These are phyloP conservation scores for Ophiostoma pallidulum DNA, from an alignment of 2,329 filamentous ascomycete genomes.

Conservation along the genomic window DNA sequence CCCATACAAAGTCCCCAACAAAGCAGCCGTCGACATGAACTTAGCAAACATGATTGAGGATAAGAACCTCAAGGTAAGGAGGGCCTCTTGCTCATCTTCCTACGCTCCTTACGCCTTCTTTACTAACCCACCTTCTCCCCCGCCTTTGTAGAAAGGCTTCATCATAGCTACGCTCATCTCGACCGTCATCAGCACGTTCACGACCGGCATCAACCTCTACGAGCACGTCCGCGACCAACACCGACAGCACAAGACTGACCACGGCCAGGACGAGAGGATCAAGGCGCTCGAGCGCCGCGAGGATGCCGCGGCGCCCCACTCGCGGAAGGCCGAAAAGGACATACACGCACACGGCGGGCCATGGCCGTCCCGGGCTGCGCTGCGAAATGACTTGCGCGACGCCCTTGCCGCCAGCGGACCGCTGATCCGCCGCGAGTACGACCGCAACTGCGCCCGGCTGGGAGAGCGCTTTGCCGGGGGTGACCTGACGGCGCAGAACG, in stretches of 20 bases:
- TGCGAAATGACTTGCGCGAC: slow-evolving; percentile 20
- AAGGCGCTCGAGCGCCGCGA: slow-evolving; percentile 23
- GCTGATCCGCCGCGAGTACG: slow-evolving; percentile 27
- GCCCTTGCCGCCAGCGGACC: slow-evolving; percentile 24
- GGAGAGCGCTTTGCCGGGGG: slow-evolving; percentile 28
- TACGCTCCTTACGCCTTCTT: not conserved
- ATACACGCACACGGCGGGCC: slow-evolving; percentile 13
- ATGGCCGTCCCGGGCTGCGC: no score
- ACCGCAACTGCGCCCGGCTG: slow-evolving; percentile 23
- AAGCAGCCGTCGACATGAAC: slow-evolving; percentile 21
- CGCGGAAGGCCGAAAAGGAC: slow-evolving; percentile 4
- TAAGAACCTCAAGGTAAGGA: slow-evolving; percentile 26
- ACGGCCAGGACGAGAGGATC: slow-evolving; percentile 25
- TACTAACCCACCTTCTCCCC: not conserved
- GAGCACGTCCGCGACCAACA: slow-evolving; percentile 26
- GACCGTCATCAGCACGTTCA: slow-evolving; percentile 30
- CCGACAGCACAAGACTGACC: slow-evolving; percentile 25
- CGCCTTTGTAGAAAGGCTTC: slow-evolving; percentile 25
- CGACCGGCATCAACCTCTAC: slow-evolving; percentile 28
- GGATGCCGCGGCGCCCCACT: slow-evolving; percentile 16
- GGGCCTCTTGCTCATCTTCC: not conserved
- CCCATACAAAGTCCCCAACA: no score
- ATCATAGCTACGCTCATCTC: slow-evolving; percentile 31
- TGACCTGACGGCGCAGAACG: slow-evolving; percentile 26
- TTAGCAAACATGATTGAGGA: slow-evolving; percentile 28